Evolutionary conservation across 345 rosid species (phyloP).

Genomic region (Eutrema yunnanense): DNA sequence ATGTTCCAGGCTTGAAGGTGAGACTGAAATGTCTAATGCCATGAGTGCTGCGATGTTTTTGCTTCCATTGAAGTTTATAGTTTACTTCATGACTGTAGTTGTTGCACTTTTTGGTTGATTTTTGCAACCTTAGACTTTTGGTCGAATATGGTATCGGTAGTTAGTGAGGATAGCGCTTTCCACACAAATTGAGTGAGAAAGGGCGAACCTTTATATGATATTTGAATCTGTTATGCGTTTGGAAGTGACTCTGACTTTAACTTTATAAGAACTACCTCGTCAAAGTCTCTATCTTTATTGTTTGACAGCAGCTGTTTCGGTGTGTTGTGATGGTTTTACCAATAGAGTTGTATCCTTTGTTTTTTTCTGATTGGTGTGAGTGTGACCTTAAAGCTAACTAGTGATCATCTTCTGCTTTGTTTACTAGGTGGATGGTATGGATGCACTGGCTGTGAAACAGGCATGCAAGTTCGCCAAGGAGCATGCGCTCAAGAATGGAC

Average conservation of each 20-base stretch:
- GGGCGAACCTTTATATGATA: not conserved
- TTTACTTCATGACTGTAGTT: not conserved
- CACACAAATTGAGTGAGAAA: not conserved
- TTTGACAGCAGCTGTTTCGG: not conserved
- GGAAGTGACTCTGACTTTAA: not conserved
- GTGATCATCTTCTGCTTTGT: not conserved
- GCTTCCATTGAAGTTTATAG: not conserved
- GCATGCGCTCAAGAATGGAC: constrained; percentile 87
- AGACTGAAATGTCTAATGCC: not conserved
- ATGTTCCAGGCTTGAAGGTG: constrained; percentile 99
- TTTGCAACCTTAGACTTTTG: not conserved
- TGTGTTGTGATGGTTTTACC: not conserved
- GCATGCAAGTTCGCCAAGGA: constrained; percentile 97
- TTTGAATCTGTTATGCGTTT: not conserved
- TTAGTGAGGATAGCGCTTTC: not conserved
- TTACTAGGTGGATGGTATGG: constrained; percentile 93
- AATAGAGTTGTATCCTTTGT: not conserved
- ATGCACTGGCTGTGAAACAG: constrained; percentile 91
- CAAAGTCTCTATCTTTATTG: not conserved
- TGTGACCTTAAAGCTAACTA: not conserved
- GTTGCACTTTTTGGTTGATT: not conserved
- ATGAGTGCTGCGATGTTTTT: not conserved
- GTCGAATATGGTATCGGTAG: not conserved
- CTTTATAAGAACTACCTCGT: not conserved
- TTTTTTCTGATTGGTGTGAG: not conserved